Evolutionary conservation across 1,284 basidiomycete species (phyloP), one percentile per base, ranked within the genome.

Genomic region (Puccinia coronata): DNA sequence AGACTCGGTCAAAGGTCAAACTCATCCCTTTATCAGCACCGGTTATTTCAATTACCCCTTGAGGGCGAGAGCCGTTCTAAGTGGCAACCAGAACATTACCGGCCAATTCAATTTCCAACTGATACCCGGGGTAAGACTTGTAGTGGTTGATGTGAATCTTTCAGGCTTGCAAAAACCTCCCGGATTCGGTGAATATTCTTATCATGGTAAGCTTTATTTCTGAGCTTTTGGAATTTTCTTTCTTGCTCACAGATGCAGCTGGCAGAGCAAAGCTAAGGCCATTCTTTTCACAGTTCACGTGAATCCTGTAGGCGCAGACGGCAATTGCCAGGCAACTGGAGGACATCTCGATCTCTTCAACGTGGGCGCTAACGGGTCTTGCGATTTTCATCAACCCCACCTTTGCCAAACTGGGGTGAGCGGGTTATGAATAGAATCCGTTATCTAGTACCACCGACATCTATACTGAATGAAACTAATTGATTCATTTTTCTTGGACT

Each of bases 391-490:
- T 39, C 51, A 67, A 36, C 75, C 75, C 25, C 41, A 78, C 31
- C 31, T 43, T 4, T 78, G 75, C 25, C 41, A 78, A 67, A 49
- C 43, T 43, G 75, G 75, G 2, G 75, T 78, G 55, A 78, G 75
- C 20, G n/a, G n/a, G n/a, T n/a, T n/a, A n/a, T n/a, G n/a, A n/a
- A n/a, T n/a, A n/a, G n/a, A 18, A 47, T 1, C 36, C 11, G 12
- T 20, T 43, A 20, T 49, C 31, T 20, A 43, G 14, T 39, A n/a
- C 14, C 25, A 69, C 43, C n/a, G 65, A 31, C 25, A 59, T 43
- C 65, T 49, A 41, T 43, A 12, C 16, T 25, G 47, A 20, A 25
- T n/a, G 39, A 47, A 59, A 59, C 57, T 12, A 31, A 59, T 25
- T 59, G 47, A 34, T 34, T 28, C 23, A 25, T 9, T 61, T 65